Base-by-base conservation (phyloP, 2,329 filamentous ascomycete genomes). In the Fusarium luffae region DNA sequence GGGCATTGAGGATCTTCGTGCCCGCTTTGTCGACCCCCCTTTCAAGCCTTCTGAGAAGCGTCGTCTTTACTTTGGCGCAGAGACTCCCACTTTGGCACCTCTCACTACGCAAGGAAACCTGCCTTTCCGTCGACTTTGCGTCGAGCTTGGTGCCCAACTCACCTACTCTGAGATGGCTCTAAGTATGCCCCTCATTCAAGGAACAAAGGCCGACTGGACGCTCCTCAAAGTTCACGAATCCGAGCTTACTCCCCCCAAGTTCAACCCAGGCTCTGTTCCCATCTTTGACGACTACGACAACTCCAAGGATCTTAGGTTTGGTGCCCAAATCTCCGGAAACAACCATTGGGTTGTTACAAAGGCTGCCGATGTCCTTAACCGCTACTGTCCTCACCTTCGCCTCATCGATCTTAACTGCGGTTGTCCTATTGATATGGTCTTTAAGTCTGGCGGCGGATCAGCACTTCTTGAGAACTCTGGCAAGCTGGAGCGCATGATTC, bases 91-190 rank as follows among this genome's bases (percentile, higher is more conserved):
- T 13, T 84, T 99, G n/a, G 96, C 96, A 7, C 96, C 96, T 37
- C 85, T 99, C 50, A 99, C 96, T 2, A 99, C 96, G 0, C 96
- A 98, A 81, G 96, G 96, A 47, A 99, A 99, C 75, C 85, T 98
- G 49, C 96, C 96, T 2, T 99, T 97, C 83, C 91, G 96, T 59
- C 89, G 96, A 51, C 88, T 99, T 30, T 98, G 94, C 76, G 90
- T 93, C 14, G 92, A 94, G 58, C 86, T 98, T 25, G 96, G 96
- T 37, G 94, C 94, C 28, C 92, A 98, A 77, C 85, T 97, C 50
- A 99, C 96, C 1, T 99, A 97, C 83, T 98, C 95, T 1, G 96
- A 99, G 81, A 99, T 99, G 96, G 96, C 95, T 6, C 92, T 99
- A 87, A 90, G 93, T 28, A 83, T 97, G 79, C 94, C 95, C 12